Percentiles rank a stretch among this genome's conserved stretches.
phyloP scores from a whole-genome alignment of 305 asterid genomes.

The Fraxinus baroniana region DNA sequence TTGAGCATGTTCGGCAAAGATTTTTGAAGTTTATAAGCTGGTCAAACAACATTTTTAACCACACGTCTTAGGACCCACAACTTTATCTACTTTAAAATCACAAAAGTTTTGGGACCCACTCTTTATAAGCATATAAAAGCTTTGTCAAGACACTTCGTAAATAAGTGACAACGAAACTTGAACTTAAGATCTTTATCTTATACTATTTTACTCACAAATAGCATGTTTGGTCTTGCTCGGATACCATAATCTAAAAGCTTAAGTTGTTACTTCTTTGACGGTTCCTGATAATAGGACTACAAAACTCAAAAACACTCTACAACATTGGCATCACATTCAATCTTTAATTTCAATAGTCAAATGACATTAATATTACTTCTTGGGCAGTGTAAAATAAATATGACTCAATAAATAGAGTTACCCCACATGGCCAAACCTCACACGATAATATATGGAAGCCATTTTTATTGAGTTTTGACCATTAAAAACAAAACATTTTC shows the following conservation, averaged over 20 bases:
- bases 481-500: background rate
- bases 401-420: background rate
- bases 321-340: background rate
- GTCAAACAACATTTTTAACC: background rate
- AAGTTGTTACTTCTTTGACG: background rate
- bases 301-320: background rate
- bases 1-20: background rate
- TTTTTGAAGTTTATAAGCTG: background rate
- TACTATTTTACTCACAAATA: background rate
- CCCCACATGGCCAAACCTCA: background rate
- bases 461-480: background rate
- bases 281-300: background rate
- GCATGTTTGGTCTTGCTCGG: background rate
- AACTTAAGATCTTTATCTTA: background rate
- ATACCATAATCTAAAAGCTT: background rate
- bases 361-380: background rate
- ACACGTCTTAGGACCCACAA: background rate
- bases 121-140: background rate
- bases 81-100: background rate
- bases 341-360: background rate
- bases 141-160: background rate
- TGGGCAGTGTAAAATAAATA: background rate
- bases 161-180: background rate
- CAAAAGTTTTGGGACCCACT: background rate
- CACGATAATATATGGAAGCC: background rate